Base-by-base conservation (phyloP, 2,329 filamentous ascomycete genomes). In the Penicillium verrucosum region DNA sequence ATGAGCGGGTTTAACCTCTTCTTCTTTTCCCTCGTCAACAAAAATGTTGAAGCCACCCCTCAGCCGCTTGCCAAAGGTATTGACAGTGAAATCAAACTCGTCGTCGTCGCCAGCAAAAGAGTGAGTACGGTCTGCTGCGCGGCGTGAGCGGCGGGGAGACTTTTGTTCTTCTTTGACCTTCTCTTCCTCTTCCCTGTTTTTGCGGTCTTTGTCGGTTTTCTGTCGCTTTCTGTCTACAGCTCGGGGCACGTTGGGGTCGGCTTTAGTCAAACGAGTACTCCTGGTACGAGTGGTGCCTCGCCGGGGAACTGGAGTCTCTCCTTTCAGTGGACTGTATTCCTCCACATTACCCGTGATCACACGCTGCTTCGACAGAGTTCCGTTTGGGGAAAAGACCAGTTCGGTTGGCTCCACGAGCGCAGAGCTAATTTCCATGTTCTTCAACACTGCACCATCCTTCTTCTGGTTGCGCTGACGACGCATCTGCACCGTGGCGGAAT, bases 401-500 rank as follows among this genome's bases (percentile, higher is more conserved):
- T 81, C 79, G 5, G 73, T 77, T 2, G 79, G 77, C 59, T 79
- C 73, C 14, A 80, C 75, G 16, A 71, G 65, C 47, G 69, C 65
- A 3, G 79, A 80, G 6, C 75, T 75, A 51, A 65, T 70, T 60
- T 80, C 73, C 78, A 81, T 79, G 59, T 70, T 72, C 60, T 70
- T 77, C 45, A 81, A 51, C 25, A 77, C 71, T 32, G 70, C 75
- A 12, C 70, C 71, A 44, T 81, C 78, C 59, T 81, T 81, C 62
- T 79, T 81, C 64, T 81, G 79, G 55, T 81, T 81, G 40, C 79
- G 76, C 57, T 75, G 78, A 42, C 75, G 74, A 59, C 74, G 76
- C 75, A 79, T 80, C 51, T 78, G 73, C 54, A 75, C 69, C 0
- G 78, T 79, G 14, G 79, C 79, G 30, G 79, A 78, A 64, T 81